Percentiles rank a stretch among this genome's conserved stretches.
Evolutionary conservation across 2,329 filamentous ascomycete genomes (phyloP).

Genomic region (Diaporthe velutina): DNA sequence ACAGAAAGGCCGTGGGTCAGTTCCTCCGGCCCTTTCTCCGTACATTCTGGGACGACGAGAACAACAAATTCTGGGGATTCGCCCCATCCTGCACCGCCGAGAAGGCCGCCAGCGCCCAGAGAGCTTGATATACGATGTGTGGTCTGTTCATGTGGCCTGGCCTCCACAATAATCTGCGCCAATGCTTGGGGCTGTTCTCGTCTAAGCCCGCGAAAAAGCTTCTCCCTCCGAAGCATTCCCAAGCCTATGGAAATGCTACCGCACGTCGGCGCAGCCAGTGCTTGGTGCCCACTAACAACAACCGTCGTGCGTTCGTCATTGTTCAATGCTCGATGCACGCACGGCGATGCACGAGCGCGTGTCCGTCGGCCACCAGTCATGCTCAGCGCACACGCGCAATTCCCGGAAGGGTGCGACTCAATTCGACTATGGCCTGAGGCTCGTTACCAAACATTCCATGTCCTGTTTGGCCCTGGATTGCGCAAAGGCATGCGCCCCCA

Average conservation of each 20-base stretch:
- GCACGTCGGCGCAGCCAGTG: not conserved
- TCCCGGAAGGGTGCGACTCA: not conserved
- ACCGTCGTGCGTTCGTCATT: too few relatives aligned
- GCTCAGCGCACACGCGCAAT: conserved; percentile 13
- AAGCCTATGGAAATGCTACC: conserved; percentile 6
- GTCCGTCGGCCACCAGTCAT: conserved; percentile 19
- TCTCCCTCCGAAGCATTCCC: conserved; percentile 19
- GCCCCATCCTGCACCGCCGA: not conserved
- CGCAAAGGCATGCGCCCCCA: not conserved
- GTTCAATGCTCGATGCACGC: conserved; percentile 12
- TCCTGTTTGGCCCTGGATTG: conserved; percentile 2
- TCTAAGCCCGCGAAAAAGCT: conserved; percentile 16
- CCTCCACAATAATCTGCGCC: conserved; percentile 25
- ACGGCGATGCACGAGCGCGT: conserved; percentile 17
- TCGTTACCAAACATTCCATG: not conserved
- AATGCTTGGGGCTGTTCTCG: conserved; percentile 18
- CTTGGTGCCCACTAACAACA: not conserved
- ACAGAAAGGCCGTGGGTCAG: not conserved
- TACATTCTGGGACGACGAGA: not conserved
- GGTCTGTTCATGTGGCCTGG: conserved; percentile 14
- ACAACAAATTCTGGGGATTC: not conserved
- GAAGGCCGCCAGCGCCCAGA: conserved; percentile 6
- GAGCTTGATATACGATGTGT: conserved; percentile 12
- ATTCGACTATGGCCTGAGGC: not conserved
- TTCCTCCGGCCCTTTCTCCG: not conserved